Evolutionary conservation across 225 moss, liverwort and hornwort genomes (phyloP), one percentile per base, ranked within the genome.

Genomic region (Pseudoscleropodium purum): DNA sequence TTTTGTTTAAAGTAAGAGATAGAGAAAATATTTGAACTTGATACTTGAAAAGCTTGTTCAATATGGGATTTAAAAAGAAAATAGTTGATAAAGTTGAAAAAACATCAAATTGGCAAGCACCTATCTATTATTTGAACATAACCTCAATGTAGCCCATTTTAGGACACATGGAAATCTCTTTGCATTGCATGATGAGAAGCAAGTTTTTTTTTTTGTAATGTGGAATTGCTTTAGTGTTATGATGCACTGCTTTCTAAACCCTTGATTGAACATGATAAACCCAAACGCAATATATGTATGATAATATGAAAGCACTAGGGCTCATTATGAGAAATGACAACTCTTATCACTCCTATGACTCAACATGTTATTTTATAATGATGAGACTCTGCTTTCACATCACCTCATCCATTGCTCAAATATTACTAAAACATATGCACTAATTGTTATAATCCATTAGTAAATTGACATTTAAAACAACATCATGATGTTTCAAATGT

Each of bases 21-120:
- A 67, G 8, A 37, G 2, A 37, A 37, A n/a, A n/a, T 13, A 69
- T 4, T 0, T 0, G 0, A 2, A 37, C 6, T 68, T 1, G 4
- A 4, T 68, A 20, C 4, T 11, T 37, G 13, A 23, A 69, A 68
- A n/a, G 0, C 0, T 23, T 0, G 3, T 24, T n/a, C 13, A 69
- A 69, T 24, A 13, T 23, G 7, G 13, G 11, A n/a, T 21, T 68
- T n/a, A n/a, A n/a, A n/a, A 68, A 3, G 11, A 21, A 21, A 20
- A 68, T 7, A n/a, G 6, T 0, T 37, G 0, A 5, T 68, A 6
- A 37, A 68, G 21, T 0, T 37, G 3, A 68, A 68, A 69, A 69
- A 69, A 69, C 4, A 68, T 23, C n/a, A 68, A 20, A 24, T 2
- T 13, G 4, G 15, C 43, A 43, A 41, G 9, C 10, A 39, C 9